phyloP scores from a whole-genome alignment of 2,329 filamentous ascomycete genomes.

The Claviceps paspali region DNA sequence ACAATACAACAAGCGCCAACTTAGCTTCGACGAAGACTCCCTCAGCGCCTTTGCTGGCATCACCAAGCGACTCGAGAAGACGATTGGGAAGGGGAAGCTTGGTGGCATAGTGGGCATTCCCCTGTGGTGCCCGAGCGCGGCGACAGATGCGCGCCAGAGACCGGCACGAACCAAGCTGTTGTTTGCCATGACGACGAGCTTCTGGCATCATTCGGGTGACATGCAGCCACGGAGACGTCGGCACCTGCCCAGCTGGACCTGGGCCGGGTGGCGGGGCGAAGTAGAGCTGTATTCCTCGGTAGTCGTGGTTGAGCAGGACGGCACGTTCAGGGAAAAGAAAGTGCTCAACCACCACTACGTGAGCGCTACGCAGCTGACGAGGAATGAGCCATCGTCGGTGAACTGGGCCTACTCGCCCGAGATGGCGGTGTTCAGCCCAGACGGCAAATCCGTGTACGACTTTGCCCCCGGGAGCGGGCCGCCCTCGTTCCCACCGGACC shows the following conservation, averaged over 20 bases:
- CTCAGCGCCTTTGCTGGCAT: conserved; percentile 18
- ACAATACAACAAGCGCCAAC: conserved; percentile 15
- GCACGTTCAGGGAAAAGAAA: conserved; percentile 15
- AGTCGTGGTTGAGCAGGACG: conserved; percentile 16
- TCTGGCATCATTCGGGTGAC: conserved; percentile 20
- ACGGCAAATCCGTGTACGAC: conserved; percentile 18
- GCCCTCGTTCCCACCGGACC: conserved; percentile 12
- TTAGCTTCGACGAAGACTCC: conserved; percentile 19
- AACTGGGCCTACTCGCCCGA: conserved; percentile 21
- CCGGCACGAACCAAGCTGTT: conserved; percentile 17
- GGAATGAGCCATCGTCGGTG: conserved; percentile 16
- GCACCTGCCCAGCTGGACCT: conserved; percentile 22
- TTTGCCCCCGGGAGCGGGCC: conserved; percentile 10
- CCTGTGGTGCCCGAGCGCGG: conserved; percentile 13
- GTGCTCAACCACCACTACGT: conserved; percentile 21
- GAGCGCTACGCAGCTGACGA: conserved; percentile 18
- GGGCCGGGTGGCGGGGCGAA: conserved; percentile 21
- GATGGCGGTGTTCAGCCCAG: conserved; percentile 14
- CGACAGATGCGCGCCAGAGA: conserved; percentile 5
- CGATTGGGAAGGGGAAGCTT: conserved; percentile 15
- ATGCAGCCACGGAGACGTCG: conserved; percentile 12
- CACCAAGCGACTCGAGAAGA: conserved; percentile 16
- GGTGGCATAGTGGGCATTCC: conserved; percentile 18
- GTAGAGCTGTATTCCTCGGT: conserved; percentile 20
- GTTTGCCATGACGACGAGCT: conserved; percentile 20